A percentile compares a stretch with the other conserved stretches of the same genome.
phyloP scores from a whole-genome alignment of 2,329 filamentous ascomycete genomes.

The Alternaria alternata region DNA sequence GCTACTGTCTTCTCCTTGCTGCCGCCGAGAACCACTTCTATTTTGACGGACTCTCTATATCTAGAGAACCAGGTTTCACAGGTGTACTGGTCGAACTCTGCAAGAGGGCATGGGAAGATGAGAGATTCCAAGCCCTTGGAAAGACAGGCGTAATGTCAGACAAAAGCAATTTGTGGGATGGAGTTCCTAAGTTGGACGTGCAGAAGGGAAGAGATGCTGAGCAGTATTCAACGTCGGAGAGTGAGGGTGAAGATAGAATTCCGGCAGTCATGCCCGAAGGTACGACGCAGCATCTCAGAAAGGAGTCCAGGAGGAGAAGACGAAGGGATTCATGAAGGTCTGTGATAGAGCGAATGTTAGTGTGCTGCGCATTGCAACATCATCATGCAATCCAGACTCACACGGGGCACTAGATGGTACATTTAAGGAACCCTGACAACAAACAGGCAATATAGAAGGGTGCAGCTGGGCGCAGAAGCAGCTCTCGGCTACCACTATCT shows the following conservation, averaged over 20 bases:
- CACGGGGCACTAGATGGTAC: too few relatives aligned
- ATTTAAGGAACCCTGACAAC: too few relatives aligned
- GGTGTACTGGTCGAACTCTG: conserved; percentile 1
- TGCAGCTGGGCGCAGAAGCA: background rate
- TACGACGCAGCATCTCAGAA: background rate
- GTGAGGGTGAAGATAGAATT: background rate
- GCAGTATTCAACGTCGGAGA: background rate
- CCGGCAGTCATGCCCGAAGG: background rate
- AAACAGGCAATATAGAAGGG: background rate
- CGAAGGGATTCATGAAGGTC: background rate
- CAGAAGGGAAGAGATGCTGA: background rate
- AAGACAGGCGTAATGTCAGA: background rate
- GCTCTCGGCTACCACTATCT: background rate
- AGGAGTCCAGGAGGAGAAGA: background rate
- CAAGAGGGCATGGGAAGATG: background rate
- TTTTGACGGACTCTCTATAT: background rate
- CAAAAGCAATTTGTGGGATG: background rate
- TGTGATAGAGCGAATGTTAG: too few relatives aligned
- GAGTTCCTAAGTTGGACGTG: background rate
- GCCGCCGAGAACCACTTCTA: background rate
- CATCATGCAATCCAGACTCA: background rate
- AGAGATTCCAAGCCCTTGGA: background rate
- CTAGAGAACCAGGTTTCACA: background rate
- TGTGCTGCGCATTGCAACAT: background rate
- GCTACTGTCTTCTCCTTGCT: conserved; percentile 1